Evolutionary conservation across 1,284 basidiomycete genomes (phyloP), one percentile per base, ranked within the genome.

Genomic region (Puccinia triticina): DNA sequence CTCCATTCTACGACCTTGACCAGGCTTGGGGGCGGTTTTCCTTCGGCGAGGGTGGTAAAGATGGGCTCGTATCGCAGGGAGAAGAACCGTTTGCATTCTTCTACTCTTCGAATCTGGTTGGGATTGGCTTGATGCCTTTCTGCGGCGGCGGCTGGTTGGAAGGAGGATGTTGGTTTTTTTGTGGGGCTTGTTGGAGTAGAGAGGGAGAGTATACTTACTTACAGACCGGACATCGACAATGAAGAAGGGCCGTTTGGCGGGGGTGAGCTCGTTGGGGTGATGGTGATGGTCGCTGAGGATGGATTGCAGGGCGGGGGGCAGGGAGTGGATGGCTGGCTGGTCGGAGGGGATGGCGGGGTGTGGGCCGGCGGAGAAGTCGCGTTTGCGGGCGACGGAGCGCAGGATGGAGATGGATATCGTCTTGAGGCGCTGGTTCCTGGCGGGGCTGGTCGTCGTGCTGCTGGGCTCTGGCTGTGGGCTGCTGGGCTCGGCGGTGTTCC

Each of bases 121-220:
- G 69, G 69, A 29, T 72, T 72, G 29, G 69, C 69, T 50, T 72
- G 43, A 72, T 72, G 50, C 50, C 50, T 72, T 72, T 72, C 69
- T 32, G 69, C 43, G 50, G 69, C 69, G 29, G 50, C 50, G 50
- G 69, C 69, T 72, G 29, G 12, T 7, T 3, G 26, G n/a, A n/a
- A n/a, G n/a, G n/a, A n/a, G n/a, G n/a, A n/a, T n/a, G 37, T 48
- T 16, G 46, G 12, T 40, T 40, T 40, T 8, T 26, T 66, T 3
- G 3, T 40, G 21, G 16, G 26, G 29, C 3, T 23, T 72, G n/a
- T 29, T 43, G 69, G 29, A 50, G 2, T 2, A 43, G 10, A 50
- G 18, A 71, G 11, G n/a, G 26, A 26, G 21, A 46, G 23, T 18
- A 26, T 26, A 72, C 69, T 72, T 50, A 72, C 69, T 55, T 50